Base-by-base conservation (phyloP, 306 rosid genomes). In the Arachis hypogaea region DNA sequence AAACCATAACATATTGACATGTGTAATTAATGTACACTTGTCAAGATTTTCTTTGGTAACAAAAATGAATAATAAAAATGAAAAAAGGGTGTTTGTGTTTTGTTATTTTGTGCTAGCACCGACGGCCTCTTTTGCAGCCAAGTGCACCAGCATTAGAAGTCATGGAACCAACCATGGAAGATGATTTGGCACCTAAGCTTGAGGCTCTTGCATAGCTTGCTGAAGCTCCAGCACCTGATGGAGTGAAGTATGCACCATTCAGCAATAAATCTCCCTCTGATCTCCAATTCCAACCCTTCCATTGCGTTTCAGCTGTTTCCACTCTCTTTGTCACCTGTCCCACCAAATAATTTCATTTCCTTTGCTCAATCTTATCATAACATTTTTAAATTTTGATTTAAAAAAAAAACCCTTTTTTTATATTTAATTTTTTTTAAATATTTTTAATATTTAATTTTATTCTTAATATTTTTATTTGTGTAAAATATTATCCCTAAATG, bases 161-260 rank as follows among this genome's bases (percentile, higher is more conserved):
- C 60, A 94, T 94, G 70, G 95, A 16, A n/a, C 86, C 97, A 47
- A 94, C 95, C 98, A 94, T 85, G 2, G 98, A 16, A 7, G 98
- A 93, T 3, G 98, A 89, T 83, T 93, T 93, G 22, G 98, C 98
- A 77, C 98, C 98, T 81, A 94, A 89, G 87, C 98, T 94, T 0
- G 98, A 94, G 68, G 98, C 98, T 63, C 97, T 91, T 54, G 98
- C 98, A 72, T 94, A 94, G 83, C 91, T 92, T 42, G 90, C 90
- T 55, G 98, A 86, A 47, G 97, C 98, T 71, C 98, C 98, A n/a
- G 93, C 96, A 2, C 98, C 98, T 1, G 98, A 94, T 61, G 98
- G 93, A 7, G 93, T 91, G 89, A 94, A 94, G 63, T 85, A 94
- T 22, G 98, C 98, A 66, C 97, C 98, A 64, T 94, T 94, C 66